phyloP scores from a whole-genome alignment of 345 rosid species.

The Euphorbia pulcherrima region DNA sequence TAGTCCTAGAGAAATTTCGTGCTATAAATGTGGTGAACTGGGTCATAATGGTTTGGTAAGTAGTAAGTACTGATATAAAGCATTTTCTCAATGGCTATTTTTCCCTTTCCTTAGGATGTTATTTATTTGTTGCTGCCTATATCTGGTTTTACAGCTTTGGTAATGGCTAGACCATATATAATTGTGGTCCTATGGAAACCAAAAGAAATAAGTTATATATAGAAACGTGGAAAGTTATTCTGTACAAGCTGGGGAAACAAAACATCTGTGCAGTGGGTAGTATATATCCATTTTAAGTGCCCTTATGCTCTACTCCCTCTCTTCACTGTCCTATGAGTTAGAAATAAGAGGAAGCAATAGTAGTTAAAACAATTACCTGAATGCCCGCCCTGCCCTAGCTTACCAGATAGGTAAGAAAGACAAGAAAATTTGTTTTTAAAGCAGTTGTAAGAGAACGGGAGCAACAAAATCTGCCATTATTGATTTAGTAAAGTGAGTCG shows the following conservation, averaged over 20 bases:
- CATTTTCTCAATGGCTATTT: background rate
- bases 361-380: background rate
- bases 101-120: background rate
- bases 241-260: background rate
- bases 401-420: background rate
- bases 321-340: background rate
- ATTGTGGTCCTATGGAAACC: background rate
- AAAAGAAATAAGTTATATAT: background rate
- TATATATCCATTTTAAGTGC: background rate
- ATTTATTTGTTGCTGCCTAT: background rate
- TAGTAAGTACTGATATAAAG: constrained; percentile 43
- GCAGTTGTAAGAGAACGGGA: background rate
- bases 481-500: background rate
- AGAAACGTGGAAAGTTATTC: background rate
- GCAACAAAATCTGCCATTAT: no score
- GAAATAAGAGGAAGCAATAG: background rate
- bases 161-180: no score
- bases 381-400: background rate
- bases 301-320: background rate
- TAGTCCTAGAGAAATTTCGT: constrained; percentile 50
- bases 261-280: background rate
- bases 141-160: background rate
- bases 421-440: background rate
- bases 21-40: constrained; percentile 80
- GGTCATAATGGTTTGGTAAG: constrained; percentile 92